phyloP scores from a whole-genome alignment of 2,329 filamentous ascomycete genomes.

The Rutstroemia sp. region DNA sequence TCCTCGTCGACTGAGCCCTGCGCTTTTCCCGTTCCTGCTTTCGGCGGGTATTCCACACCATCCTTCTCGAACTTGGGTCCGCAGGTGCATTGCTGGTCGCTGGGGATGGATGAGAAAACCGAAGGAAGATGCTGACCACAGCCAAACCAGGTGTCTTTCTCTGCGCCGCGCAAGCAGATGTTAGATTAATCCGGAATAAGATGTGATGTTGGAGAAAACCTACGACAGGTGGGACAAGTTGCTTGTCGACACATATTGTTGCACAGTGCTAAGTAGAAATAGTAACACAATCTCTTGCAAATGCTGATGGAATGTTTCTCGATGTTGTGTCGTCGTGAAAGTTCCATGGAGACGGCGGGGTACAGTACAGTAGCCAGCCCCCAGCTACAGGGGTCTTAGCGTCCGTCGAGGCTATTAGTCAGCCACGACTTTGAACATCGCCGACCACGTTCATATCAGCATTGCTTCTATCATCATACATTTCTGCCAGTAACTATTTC shows the following conservation, averaged over 20 bases:
- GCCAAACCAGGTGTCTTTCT: slow-evolving; percentile 46
- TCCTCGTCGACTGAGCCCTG: slow-evolving; percentile 1
- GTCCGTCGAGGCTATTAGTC: too few species aligned
- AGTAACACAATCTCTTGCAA: too few species aligned
- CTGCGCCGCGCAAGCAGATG: slow-evolving; percentile 23
- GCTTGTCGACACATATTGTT: slow-evolving; percentile 32
- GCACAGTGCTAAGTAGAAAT: too few species aligned
- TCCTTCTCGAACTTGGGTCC: slow-evolving; percentile 40
- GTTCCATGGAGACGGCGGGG: too few species aligned
- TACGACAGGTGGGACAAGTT: slow-evolving; percentile 43
- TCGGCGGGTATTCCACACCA: slow-evolving; percentile 47
- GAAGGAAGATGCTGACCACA: slow-evolving; percentile 42
- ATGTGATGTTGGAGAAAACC: slow-evolving; percentile 15
- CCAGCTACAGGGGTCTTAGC: too few species aligned
- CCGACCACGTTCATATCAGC: too few species aligned
- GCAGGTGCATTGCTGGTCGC: slow-evolving; percentile 47
- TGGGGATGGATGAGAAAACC: slow-evolving; percentile 45
- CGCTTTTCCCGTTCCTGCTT: slow-evolving; percentile 29
- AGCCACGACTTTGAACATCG: too few species aligned
- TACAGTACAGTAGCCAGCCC: too few species aligned
- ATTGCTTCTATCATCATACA: too few species aligned
- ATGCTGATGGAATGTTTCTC: too few species aligned
- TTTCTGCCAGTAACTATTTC: too few species aligned
- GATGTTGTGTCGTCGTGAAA: too few species aligned
- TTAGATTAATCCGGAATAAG: slow-evolving; percentile 7